Percentiles rank a stretch among this genome's conserved stretches.
Conservation (phyloP, 208 protist species). For the Leishmania arabica region DNA sequence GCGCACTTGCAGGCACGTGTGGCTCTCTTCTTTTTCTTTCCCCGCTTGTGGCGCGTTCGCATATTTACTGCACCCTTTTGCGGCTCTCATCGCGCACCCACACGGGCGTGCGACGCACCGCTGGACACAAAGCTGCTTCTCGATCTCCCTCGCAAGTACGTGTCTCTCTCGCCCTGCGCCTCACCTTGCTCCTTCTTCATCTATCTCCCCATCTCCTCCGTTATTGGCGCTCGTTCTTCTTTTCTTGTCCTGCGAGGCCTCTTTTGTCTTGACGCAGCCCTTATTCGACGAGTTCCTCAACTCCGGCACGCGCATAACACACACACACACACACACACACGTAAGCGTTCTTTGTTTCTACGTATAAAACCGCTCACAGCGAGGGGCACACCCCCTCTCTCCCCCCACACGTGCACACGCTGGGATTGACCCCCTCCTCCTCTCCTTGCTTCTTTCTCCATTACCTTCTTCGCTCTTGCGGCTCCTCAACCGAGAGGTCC, state of each 20-base stretch:
- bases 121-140: neutral
- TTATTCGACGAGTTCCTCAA: neutral
- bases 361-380: too few relatives aligned
- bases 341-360: neutral
- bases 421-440: neutral
- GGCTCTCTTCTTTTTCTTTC: neutral
- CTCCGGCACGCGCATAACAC: neutral
- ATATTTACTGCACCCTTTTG: neutral
- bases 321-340: neutral
- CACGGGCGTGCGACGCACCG: neutral
- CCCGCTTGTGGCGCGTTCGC: neutral
- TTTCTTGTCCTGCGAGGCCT: neutral
- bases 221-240: neutral
- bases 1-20: neutral
- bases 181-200: neutral
- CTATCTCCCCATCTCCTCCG: too few relatives aligned
- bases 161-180: neutral
- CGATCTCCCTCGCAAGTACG: neutral
- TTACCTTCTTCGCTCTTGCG: neutral
- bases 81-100: neutral
- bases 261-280: neutral
- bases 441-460: neutral
- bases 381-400: too few relatives aligned
- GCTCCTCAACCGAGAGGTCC: too few relatives aligned
- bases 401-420: neutral